These are phyloP conservation scores for Phaeoacremonium minimum DNA, from an alignment of 2,329 filamentous ascomycete species.

Conservation along the genomic window DNA sequence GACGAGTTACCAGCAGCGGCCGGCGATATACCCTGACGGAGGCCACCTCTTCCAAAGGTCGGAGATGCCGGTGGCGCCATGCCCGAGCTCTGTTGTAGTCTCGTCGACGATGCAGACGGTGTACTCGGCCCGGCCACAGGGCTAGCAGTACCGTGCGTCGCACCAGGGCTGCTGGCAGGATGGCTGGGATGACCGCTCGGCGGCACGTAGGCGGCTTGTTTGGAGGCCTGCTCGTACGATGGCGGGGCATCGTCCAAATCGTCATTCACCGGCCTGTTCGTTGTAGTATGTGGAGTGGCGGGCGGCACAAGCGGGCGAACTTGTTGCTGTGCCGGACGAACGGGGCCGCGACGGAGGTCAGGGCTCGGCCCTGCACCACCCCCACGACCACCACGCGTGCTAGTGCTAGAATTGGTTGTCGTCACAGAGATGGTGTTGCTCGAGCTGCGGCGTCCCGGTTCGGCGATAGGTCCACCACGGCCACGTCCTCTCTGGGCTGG, in stretches of 20 bases:
- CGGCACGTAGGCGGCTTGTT: conserved; percentile 45
- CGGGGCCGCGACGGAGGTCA: too few relatives aligned
- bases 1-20: conserved; percentile 13
- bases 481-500: conserved; percentile 10
- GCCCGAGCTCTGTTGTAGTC: too few relatives aligned
- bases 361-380: conserved; percentile 1
- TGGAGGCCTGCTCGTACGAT: conserved; percentile 53
- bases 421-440: conserved; percentile 4
- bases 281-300: conserved; percentile 23
- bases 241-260: conserved; percentile 48
- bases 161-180: conserved; percentile 29
- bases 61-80: conserved; percentile 4
- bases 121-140: neutral
- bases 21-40: conserved; percentile 19
- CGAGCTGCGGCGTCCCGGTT: conserved; percentile 15
- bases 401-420: conserved; percentile 2
- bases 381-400: conserved; percentile 4
- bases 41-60: conserved; percentile 9
- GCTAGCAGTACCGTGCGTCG: too few relatives aligned
- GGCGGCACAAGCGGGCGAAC: conserved; percentile 44
- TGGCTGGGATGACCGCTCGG: conserved; percentile 47
- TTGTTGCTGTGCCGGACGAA: conserved; percentile 8
- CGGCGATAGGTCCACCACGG: conserved; percentile 1
- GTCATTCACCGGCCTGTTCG: conserved; percentile 30
- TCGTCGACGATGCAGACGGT: neutral